These are phyloP conservation scores for Populus tremula DNA, from an alignment of 345 rosid genomes.

Conservation along the genomic window DNA sequence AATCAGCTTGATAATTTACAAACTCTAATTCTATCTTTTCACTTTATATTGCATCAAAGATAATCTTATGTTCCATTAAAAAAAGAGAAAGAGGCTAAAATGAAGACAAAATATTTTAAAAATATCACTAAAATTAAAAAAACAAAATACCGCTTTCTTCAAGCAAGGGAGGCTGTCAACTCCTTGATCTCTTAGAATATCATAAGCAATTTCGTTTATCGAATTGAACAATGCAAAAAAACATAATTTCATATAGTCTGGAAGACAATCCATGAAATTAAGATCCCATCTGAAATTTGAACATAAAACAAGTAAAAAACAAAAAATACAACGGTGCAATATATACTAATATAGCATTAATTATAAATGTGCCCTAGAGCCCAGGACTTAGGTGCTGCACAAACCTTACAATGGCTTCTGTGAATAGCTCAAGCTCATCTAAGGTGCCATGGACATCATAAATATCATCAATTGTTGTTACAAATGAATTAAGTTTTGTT, in stretches of 20 bases:
- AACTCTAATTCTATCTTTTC: too few species aligned
- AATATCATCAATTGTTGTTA: too few species aligned
- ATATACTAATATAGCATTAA: too few species aligned
- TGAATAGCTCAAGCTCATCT: too few species aligned
- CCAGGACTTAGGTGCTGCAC: background rate
- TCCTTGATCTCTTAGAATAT: background rate
- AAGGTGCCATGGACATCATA: too few species aligned
- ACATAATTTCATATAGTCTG: background rate
- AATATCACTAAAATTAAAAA: too few species aligned
- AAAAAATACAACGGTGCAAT: background rate
- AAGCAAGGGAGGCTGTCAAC: background rate
- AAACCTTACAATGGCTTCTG: background rate
- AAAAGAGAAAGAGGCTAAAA: too few species aligned
- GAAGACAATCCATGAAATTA: background rate
- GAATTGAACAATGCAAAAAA: background rate
- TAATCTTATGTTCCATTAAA: too few species aligned
- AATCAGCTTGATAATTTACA: too few species aligned
- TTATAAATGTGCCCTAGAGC: too few species aligned
- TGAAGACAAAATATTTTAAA: too few species aligned
- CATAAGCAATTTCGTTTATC: background rate
- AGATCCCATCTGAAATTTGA: background rate
- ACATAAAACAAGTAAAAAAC: background rate
- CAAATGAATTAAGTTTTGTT: background rate
- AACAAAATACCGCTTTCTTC: background rate
- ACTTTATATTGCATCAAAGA: fast-evolving